A percentile compares a stretch with the other conserved stretches of the same genome.
phyloP scores from a whole-genome alignment of 2,329 filamentous ascomycete genomes.

The Ophiocordyceps camponoti-leonardi region DNA sequence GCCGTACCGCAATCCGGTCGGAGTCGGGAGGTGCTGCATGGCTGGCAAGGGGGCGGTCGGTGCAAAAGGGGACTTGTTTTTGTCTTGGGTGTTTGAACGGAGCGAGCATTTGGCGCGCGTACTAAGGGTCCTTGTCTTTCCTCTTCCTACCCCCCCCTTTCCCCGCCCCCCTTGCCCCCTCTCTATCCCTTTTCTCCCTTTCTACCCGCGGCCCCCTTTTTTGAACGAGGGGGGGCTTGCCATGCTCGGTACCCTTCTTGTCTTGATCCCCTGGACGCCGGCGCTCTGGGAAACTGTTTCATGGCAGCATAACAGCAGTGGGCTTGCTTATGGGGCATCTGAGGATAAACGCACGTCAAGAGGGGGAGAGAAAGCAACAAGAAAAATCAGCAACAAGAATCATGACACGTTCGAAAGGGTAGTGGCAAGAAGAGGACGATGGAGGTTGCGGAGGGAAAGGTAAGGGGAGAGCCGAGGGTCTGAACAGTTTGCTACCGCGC shows the following conservation, averaged over 20 bases:
- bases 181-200: too few species aligned
- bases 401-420: too few species aligned
- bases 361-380: background rate
- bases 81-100: background rate
- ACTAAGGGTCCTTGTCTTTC: background rate
- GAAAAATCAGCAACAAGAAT: too few species aligned
- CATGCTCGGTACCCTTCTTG: background rate
- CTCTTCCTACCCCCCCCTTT: background rate
- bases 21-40: background rate
- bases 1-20: background rate
- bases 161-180: too few species aligned
- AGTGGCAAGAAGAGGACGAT: too few species aligned
- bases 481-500: too few species aligned
- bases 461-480: too few species aligned
- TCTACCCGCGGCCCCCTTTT: too few species aligned
- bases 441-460: too few species aligned
- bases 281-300: background rate
- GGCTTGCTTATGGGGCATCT: background rate
- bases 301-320: background rate
- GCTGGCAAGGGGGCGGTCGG: background rate
- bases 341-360: background rate
- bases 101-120: background rate
- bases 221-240: too few species aligned
- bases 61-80: background rate
- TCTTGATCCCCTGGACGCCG: background rate